Evolutionary conservation across 2,329 filamentous ascomycete genomes (phyloP), one percentile per base, ranked within the genome.

Genomic region (Huntiella savannae): DNA sequence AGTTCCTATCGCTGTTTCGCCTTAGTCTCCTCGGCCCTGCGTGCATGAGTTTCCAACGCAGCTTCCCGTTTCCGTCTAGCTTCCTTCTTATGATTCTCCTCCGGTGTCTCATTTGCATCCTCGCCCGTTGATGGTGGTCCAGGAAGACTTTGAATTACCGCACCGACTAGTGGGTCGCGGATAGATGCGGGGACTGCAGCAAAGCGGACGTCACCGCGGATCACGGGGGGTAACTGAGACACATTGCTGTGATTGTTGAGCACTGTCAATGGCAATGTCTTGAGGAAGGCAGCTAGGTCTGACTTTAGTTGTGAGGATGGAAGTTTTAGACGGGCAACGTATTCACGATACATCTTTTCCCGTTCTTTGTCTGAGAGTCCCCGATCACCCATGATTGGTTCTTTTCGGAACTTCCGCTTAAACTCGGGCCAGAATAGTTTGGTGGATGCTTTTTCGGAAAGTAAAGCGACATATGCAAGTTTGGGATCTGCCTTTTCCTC

Each of bases 391-490:
- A 98, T 86, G 45, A 78, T 72, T 0, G 73, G 61, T 52, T 93
- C 86, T 53, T 81, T 87, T 53, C 80, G 81, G 62, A 77, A 91
- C 58, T 95, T 98, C 33, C 91, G 71, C 55, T 83, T 85, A 63
- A 98, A 98, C 59, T 98, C 91, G 0, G 84, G 80, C 91, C 91
- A 98, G 67, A 93, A 98, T 1, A 98, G 70, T 62, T 94, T 96
- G 0, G 84, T 80, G 0, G 79, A 91, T 0, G 87, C 88, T 53
- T 85, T 74, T 42, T 79, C 74, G 52, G 88, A 77, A 28, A 98
- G 66, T 52, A 98, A 81, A 0, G 73, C 71, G 50, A 96, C 64
- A 59, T 92, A 98, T 1, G 79, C 76, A 52, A 94, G 80, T 40
- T 73, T 70, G 1, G 91, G 88, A 55, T 96, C 86, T 52, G 75